Evolutionary conservation across 305 asterid species (phyloP), one percentile per base, ranked within the genome.

Genomic region (Fraxinus platypoda): DNA sequence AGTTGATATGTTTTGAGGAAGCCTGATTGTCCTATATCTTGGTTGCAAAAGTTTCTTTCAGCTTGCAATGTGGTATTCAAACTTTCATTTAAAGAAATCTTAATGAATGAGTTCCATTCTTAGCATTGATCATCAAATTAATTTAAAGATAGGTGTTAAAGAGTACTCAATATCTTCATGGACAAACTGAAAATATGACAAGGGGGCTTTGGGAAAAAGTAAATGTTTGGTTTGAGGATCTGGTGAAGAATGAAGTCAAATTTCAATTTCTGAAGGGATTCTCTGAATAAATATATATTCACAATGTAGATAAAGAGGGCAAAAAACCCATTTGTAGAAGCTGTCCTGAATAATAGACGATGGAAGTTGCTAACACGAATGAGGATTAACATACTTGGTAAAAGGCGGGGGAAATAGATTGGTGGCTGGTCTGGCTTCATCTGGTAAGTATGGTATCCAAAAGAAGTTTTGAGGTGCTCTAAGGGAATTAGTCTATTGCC

Each of bases 171-270:
- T 3, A 25, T 25, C 33, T 64, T 64, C 31, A 25, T 9, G 2
- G 73, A 64, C 33, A 8, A 3, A 64, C 73, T 64, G 17, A 25
- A 9, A 64, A 15, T 64, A 9, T 23, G 73, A 64, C 15, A 64
- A 64, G 31, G 34, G 72, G 33, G 33, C 33, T 30, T 64, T 85
- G 91, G 49, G 49, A 91, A 93, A 54, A 79, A 1, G 49, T 41
- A 41, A 41, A 41, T 11, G 75, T 93, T 93, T 70, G 91, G 88
- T 37, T 91, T 92, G 68, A 87, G 93, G 30, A 72, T 92, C 23
- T 93, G 98, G 98, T 54, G 66, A 54, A 54, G 66, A 26, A 54
- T 54, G 9, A n/a, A 59, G 70, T 59, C 70, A 59, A 59, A 59
- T 59, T 59, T 19, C 12, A 19, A 59, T 6, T 59, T 59, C 12